phyloP scores from a whole-genome alignment of 345 rosid genomes.

The Linum trigynum region DNA sequence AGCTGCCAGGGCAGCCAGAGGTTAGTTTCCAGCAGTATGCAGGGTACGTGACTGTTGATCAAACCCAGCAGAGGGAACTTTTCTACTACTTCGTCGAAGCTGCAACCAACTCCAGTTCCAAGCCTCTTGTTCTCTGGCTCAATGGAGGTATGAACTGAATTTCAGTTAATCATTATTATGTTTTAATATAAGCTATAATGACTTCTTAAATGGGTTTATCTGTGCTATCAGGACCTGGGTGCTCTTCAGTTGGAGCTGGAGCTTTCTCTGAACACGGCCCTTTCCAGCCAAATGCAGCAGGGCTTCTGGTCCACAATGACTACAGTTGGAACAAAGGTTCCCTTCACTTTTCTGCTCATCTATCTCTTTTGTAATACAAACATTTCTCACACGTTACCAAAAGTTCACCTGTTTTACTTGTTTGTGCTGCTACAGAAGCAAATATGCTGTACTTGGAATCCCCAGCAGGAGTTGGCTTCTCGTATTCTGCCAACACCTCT shows the following conservation, averaged over 20 bases:
- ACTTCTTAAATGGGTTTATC: too few species aligned
- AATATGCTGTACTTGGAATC: constrained; percentile 18
- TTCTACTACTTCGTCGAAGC: too few species aligned
- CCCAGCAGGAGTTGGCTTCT: constrained; percentile 20
- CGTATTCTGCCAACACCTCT: background rate
- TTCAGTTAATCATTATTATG: background rate
- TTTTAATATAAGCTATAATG: too few species aligned
- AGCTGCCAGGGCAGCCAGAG: too few species aligned
- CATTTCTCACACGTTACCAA: background rate
- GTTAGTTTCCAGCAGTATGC: too few species aligned
- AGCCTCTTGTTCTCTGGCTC: too few species aligned
- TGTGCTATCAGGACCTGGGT: constrained; percentile 13
- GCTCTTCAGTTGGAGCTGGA: constrained; percentile 21
- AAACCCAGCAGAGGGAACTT: too few species aligned
- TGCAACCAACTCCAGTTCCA: too few species aligned
- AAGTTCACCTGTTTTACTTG: background rate
- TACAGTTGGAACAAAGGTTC: constrained; percentile 22
- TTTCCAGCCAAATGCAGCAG: constrained; percentile 14
- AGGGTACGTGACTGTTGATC: too few species aligned
- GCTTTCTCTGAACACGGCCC: constrained; percentile 22
- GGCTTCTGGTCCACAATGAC: constrained; percentile 4
- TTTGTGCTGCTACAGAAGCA: constrained; percentile 5
- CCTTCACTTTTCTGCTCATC: background rate
- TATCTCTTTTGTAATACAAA: background rate
- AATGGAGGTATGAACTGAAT: too few species aligned